These are phyloP conservation scores for Nemania diffusa DNA, from an alignment of 2,329 filamentous ascomycete species.

Conservation along the genomic window DNA sequence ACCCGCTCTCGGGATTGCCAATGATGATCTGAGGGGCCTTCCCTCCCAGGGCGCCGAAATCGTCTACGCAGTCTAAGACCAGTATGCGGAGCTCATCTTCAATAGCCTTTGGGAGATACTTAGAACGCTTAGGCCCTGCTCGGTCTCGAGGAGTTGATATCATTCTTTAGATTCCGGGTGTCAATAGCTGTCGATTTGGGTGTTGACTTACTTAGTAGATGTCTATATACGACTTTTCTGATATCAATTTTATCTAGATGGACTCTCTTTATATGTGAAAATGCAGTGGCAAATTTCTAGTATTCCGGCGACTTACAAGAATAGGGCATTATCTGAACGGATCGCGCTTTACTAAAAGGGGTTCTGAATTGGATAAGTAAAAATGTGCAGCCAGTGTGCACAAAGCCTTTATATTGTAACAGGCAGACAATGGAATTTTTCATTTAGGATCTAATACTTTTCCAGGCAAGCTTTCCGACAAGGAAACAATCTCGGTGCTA, in stretches of 20 bases:
- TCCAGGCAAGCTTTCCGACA: background rate
- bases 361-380: background rate
- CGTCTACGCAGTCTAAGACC: background rate
- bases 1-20: conserved; percentile 2
- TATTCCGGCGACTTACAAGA: no score
- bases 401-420: background rate
- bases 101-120: conserved; percentile 1
- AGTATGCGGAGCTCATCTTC: conserved; percentile 9
- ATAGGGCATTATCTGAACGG: background rate
- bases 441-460: background rate
- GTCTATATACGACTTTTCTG: background rate
- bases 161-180: background rate
- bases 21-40: conserved; percentile 10
- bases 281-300: no score
- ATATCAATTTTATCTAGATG: background rate
- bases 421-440: background rate
- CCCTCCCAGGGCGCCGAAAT: background rate
- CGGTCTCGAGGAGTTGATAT: background rate
- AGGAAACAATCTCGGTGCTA: background rate
- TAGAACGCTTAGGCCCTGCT: conserved; percentile 1
- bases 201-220: background rate
- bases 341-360: background rate
- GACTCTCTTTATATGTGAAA: background rate
- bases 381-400: background rate
- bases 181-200: background rate